Conservation (phyloP, 140 eudicot genomes). For the Flaveria floridana region DNA sequence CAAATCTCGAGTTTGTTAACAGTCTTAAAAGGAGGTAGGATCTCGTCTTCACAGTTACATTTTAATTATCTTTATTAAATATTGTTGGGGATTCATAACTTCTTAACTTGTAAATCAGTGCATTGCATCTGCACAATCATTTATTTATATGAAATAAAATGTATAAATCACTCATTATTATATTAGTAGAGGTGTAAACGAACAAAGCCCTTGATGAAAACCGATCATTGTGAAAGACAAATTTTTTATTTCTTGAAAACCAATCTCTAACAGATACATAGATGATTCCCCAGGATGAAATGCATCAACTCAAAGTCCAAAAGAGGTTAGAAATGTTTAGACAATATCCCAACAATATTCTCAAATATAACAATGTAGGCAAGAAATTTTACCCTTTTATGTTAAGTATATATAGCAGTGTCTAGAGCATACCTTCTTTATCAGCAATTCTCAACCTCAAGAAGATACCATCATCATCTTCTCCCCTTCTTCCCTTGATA, state of each 20-base stretch:
- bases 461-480: slow-evolving; percentile 57
- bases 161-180: background rate
- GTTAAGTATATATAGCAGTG: background rate
- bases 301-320: slow-evolving; percentile 43
- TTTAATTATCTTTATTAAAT: slow-evolving; percentile 17
- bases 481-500: slow-evolving; percentile 63
- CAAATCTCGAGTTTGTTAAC: background rate
- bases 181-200: background rate
- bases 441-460: slow-evolving; percentile 74
- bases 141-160: background rate
- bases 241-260: background rate
- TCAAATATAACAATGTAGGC: background rate
- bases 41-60: slow-evolving; percentile 36
- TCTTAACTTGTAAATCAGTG: background rate
- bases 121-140: background rate
- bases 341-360: slow-evolving; percentile 1
- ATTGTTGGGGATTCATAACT: background rate
- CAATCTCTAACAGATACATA: background rate
- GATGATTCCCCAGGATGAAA: slow-evolving; percentile 25
- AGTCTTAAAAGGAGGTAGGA: background rate
- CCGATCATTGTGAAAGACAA: background rate
- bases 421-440: slow-evolving; percentile 55
- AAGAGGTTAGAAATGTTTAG: slow-evolving; percentile 21
- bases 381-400: background rate
- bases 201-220: background rate